A percentile compares a stretch with the other conserved stretches of the same genome.
Evolutionary conservation across 2,329 filamentous ascomycete genomes (phyloP).

Genomic region (Penicillium sp.): DNA sequence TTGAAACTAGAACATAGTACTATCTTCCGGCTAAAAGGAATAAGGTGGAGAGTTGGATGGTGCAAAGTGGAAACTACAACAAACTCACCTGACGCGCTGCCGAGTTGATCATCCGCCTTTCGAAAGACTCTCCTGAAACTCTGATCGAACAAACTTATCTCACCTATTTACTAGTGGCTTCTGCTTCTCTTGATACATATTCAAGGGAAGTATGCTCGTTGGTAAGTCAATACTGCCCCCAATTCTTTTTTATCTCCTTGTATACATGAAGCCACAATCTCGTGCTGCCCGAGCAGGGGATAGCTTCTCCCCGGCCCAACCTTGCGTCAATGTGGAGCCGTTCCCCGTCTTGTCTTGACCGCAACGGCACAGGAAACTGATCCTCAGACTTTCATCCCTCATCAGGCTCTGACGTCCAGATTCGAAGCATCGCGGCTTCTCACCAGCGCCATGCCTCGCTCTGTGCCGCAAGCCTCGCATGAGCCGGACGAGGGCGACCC

Average conservation of each 20-base stretch:
- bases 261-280: constrained; percentile 4
- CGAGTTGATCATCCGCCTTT: constrained; percentile 13
- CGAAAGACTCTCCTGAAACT: too few species aligned
- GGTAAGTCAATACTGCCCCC: not conserved
- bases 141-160: not conserved
- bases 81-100: constrained; percentile 16
- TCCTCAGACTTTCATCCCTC: not conserved
- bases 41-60: not conserved
- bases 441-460: constrained; percentile 36
- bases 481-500: constrained; percentile 20
- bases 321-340: constrained; percentile 1
- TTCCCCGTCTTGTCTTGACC: constrained; percentile 3
- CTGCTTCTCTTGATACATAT: not conserved
- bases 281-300: not conserved
- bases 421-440: constrained; percentile 15
- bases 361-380: not conserved
- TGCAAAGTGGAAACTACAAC: not conserved
- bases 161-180: not conserved
- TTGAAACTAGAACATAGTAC: not conserved
- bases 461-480: constrained; percentile 31
- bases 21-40: not conserved
- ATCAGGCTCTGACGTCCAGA: constrained; percentile 4
- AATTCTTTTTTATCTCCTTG: not conserved
- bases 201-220: not conserved
- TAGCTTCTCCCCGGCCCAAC: constrained; percentile 2